Evolutionary conservation across 1,284 basidiomycete species (phyloP), one percentile per base, ranked within the genome.

Genomic region (Agroathelia rolfsii): DNA sequence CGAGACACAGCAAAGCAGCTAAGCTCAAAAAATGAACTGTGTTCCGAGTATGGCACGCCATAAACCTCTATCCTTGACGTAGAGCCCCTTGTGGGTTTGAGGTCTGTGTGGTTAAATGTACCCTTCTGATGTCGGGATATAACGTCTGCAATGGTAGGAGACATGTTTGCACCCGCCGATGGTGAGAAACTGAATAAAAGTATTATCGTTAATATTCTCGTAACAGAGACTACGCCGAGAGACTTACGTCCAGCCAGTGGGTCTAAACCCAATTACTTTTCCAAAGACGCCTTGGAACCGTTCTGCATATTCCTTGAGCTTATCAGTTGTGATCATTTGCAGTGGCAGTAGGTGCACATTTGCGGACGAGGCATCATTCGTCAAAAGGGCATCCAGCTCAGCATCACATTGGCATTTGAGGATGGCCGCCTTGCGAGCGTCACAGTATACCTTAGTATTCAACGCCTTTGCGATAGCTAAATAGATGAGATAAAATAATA

Each of bases 41-140:
- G 93, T 52, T 96, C 93, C 3, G 88, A 94, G 52, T 96, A 96
- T 3, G 94, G 94, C 10, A 97, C 86, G 19, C 88, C 80, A 49
- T 79, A 90, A 35, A 95, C 65, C 58, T 82, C 79, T 35, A 84
- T 57, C 23, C 68, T 56, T 13, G 70, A 42, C 11, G 77, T 80
- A 6, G 84, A 84, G 39, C 83, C 84, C 27, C 76, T 69, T 48
- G 79, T 73, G 11, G 80, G 71, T 35, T 67, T 74, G 5, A 96
- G 64, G 46, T 81, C 67, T 20, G 69, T 55, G 41, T 74, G 64
- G 3, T 74, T 75, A 56, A 87, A 95, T 9, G 64, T 59, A 35
- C 67, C 67, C 29, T 69, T 61, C 40, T 84, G 78, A 27, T 79
- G 69, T 18, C 67, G 67, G 5, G 75, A 58, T 24, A 95, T 73